Evolutionary conservation across 192 early-diverging fungal genomes (phyloP), one percentile per base, ranked within the genome.

Genomic region (Entomortierella parvispora): DNA sequence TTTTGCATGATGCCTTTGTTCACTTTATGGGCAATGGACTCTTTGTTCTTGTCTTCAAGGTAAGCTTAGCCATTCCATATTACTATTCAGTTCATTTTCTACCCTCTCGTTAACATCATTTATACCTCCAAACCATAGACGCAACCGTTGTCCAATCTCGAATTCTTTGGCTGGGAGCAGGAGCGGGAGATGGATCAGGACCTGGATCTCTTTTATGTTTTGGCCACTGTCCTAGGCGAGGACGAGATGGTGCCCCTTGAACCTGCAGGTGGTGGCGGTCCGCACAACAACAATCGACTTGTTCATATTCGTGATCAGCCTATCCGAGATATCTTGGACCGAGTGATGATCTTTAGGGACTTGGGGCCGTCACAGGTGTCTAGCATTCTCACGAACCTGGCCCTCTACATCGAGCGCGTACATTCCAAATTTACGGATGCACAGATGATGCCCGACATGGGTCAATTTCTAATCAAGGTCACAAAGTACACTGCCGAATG

Each of bases 41-140:
- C n/a, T 89, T 89, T 80, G 84, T 89, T 2, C 71, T 89, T 18
- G 81, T 89, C 23, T 89, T 89, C 46, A 89, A 89, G 71, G 87
- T 88, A 20, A 23, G 18, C 29, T 25, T 31, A n/a, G n/a, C n/a
- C n/a, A n/a, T n/a, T n/a, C n/a, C n/a, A n/a, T n/a, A n/a, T n/a
- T n/a, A n/a, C n/a, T n/a, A n/a, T n/a, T n/a, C n/a, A 37, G 8
- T 52, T 26, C 10, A n/a, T 55, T 55, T 55, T 55, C 12, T 26
- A 37, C 15, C 29, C 1, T 58, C 3, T 31, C 4, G n/a, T 8
- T 23, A 43, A 20, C 20, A 8, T 33, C 7, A 12, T 33, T 15
- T 34, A 18, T 0, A 2, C 3, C 43, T 58, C n/a, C n/a, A 29
- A 3, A 53, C 2, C n/a, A 46, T 63, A 77, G 74, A 68, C 65